Evolutionary conservation across 192 early-diverging fungal species (phyloP).

Genomic region (Coemansia sp.): DNA sequence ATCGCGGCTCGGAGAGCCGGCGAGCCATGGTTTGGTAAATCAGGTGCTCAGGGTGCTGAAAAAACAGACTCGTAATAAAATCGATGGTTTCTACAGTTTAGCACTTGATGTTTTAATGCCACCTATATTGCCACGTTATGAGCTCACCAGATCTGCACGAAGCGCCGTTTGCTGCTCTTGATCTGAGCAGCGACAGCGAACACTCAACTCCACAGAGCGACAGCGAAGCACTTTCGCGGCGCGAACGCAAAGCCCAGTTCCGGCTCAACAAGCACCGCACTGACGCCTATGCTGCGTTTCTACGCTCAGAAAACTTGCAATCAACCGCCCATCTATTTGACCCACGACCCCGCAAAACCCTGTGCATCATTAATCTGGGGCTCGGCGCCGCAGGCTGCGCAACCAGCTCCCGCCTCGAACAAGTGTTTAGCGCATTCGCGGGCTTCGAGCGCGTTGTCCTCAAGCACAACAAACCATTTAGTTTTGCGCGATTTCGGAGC

Average conservation of each 20-base stretch:
- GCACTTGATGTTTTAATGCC: too few relatives aligned
- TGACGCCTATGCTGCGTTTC: conserved; percentile 17
- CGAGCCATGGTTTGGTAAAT: too few relatives aligned
- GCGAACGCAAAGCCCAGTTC: conserved; percentile 9
- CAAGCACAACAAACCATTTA: conserved; percentile 48
- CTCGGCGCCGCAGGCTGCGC: conserved; percentile 32
- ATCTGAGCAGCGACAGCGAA: too few relatives aligned
- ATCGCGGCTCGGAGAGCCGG: too few relatives aligned
- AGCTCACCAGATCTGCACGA: too few relatives aligned
- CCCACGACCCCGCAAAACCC: conserved; percentile 14
- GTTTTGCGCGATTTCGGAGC: conserved; percentile 36
- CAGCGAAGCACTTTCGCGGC: conserved; percentile 1
- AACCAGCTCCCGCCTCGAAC: conserved; percentile 33
- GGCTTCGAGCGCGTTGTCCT: conserved; percentile 47
- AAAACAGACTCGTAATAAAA: too few relatives aligned
- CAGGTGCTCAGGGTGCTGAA: too few relatives aligned
- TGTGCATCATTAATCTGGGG: conserved; percentile 39
- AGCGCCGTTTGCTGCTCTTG: too few relatives aligned
- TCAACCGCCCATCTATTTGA: conserved; percentile 6
- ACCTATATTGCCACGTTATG: too few relatives aligned
- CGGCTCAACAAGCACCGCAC: conserved; percentile 13
- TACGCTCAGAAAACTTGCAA: conserved; percentile 9
- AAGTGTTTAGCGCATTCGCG: conserved; percentile 10
- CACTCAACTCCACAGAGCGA: too few relatives aligned
- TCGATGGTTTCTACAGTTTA: too few relatives aligned